phyloP scores from a whole-genome alignment of 768 basidiomycete genomes.

The Trametes cinnabarina region DNA sequence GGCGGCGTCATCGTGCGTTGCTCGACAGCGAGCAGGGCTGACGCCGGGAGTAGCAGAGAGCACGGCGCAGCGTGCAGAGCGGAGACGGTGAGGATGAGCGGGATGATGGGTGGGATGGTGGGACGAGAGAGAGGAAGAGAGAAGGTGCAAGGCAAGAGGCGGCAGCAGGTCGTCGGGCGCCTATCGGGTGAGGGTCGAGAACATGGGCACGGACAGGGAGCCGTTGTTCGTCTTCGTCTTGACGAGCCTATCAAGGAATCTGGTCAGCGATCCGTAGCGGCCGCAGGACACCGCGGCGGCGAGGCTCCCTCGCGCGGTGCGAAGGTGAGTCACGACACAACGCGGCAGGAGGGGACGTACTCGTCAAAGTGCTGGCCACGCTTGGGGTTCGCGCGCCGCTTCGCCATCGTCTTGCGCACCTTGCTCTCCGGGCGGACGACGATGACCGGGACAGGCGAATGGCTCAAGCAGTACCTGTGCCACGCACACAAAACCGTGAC shows the following conservation, averaged over 20 bases:
- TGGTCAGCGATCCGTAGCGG: neutral
- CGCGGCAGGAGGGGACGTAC: slow-evolving; percentile 31
- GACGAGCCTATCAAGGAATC: slow-evolving; percentile 6
- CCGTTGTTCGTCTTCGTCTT: slow-evolving; percentile 20
- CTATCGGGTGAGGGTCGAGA: slow-evolving; percentile 24
- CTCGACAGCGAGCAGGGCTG: too few species aligned
- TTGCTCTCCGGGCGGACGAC: slow-evolving; percentile 91
- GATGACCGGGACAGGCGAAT: slow-evolving; percentile 93
- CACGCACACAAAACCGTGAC: neutral
- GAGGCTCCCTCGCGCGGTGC: too few species aligned
- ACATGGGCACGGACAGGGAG: slow-evolving; percentile 25
- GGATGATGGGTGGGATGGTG: too few species aligned
- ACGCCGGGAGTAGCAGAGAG: too few species aligned
- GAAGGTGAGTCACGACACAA: neutral
- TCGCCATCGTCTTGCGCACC: slow-evolving; percentile 79
- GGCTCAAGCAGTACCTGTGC: slow-evolving; percentile 77
- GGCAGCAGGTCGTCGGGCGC: neutral
- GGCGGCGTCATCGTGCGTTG: too few species aligned
- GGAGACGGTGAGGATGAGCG: too few species aligned
- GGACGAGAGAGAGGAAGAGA: neutral
- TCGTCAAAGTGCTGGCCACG: slow-evolving; percentile 80
- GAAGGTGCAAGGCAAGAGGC: neutral
- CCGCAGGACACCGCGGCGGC: too few species aligned
- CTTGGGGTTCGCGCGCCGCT: slow-evolving; percentile 86
- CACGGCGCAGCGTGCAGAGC: too few species aligned